Conservation (phyloP, 2,329 filamentous ascomycete genomes). For the Pseudocercospora fuligena region DNA sequence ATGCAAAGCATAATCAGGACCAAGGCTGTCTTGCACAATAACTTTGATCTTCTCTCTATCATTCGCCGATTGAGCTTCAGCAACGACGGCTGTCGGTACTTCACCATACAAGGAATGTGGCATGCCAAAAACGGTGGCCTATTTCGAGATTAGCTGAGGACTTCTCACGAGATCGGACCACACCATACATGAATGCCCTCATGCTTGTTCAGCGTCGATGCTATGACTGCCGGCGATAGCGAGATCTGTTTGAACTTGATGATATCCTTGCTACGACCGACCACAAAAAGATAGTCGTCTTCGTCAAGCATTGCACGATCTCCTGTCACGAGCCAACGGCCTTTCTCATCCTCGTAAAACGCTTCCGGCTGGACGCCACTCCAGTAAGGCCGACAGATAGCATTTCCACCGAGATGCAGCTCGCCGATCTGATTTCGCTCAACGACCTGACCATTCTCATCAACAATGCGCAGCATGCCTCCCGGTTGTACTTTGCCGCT, state of each 20-base stretch:
- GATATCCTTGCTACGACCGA: slow-evolving; percentile 24
- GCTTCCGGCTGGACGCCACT: slow-evolving; percentile 11
- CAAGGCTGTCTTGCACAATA: slow-evolving; percentile 6
- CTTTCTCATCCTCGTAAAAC: slow-evolving; percentile 14
- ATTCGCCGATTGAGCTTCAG: neutral
- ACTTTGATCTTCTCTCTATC: slow-evolving; percentile 9
- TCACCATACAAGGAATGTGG: slow-evolving; percentile 12
- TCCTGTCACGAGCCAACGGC: slow-evolving; percentile 26
- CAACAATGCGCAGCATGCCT: slow-evolving; percentile 2
- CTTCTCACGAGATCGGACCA: neutral
- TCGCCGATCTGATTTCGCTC: slow-evolving; percentile 10
- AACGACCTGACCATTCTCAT: slow-evolving; percentile 3
- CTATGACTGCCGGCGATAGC: slow-evolving; percentile 8
- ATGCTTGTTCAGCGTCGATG: slow-evolving; percentile 6
- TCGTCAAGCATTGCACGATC: slow-evolving; percentile 23
- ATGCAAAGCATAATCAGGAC: slow-evolving; percentile 10
- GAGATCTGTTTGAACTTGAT: slow-evolving; percentile 17
- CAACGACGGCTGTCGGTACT: slow-evolving; percentile 13
- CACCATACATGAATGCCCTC: slow-evolving; percentile 2
- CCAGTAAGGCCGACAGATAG: slow-evolving; percentile 4
- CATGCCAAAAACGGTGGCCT: slow-evolving; percentile 14
- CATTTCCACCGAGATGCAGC: slow-evolving; percentile 9
- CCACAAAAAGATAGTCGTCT: slow-evolving; percentile 16
- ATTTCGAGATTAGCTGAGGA: neutral
- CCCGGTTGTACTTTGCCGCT: neutral